Evolutionary conservation across 495 filamentous ascomycete species (phyloP).

Genomic region (Oleoguttula mirabilis): DNA sequence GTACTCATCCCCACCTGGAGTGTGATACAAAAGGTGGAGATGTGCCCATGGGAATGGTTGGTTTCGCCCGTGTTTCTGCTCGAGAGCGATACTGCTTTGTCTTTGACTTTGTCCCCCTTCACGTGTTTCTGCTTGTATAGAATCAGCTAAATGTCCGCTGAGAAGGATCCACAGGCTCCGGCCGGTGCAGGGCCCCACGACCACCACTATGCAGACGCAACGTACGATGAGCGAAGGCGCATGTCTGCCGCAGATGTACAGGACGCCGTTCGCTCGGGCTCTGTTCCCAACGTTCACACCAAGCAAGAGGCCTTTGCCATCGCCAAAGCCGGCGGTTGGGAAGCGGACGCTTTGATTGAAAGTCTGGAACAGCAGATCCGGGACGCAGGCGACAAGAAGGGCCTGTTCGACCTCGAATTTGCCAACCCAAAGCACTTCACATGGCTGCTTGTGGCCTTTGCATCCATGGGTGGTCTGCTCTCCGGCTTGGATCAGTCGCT

Average conservation of each 20-base stretch:
- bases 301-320: constrained; percentile 13
- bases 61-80: too few species aligned
- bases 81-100: too few species aligned
- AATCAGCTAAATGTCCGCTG: too few species aligned
- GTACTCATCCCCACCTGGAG: too few species aligned
- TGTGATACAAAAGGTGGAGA: too few species aligned
- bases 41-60: too few species aligned
- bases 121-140: too few species aligned
- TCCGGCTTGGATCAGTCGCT: constrained; percentile 51
- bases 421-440: constrained; percentile 40
- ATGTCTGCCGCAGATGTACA: constrained; percentile 13
- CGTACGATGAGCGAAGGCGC: constrained; percentile 11
- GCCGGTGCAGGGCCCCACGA: too few species aligned
- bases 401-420: constrained; percentile 26
- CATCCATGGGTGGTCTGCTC: constrained; percentile 49
- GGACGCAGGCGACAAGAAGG: constrained; percentile 21
- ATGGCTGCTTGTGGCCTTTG: constrained; percentile 50
- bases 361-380: constrained; percentile 19
- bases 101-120: too few species aligned
- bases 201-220: constrained; percentile 8
- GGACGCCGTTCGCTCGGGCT: constrained; percentile 13
- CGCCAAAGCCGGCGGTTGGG: constrained; percentile 20
- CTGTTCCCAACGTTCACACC: constrained; percentile 6
- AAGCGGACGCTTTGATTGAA: constrained; percentile 22
- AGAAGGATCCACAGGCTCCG: too few species aligned